Base-by-base conservation (phyloP, 176 grass and related monocot genomes). In the Oryza punctata region DNA sequence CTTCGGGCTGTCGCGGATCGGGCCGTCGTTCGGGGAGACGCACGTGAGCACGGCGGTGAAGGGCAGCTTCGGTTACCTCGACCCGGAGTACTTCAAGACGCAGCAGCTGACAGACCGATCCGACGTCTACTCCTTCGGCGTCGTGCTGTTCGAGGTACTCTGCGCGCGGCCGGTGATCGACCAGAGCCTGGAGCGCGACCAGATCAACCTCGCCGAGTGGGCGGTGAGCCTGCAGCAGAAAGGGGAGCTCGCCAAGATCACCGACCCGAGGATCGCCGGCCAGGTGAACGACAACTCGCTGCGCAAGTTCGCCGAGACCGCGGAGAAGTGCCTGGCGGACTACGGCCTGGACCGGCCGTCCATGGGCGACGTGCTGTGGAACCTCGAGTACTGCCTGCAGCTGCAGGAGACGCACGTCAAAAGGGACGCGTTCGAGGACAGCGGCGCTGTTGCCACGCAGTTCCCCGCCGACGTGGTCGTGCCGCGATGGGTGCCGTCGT, bases 81-180 rank as follows among this genome's bases (percentile, higher is more conserved):
- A 94, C 72, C 91, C 88, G 1, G 91, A 94, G 29, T 94, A 94
- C 65, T 91, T 94, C 82, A 95, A 91, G 67, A 95, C 88, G 68
- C 90, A 89, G 81, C 86, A 92, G 75, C 90, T 95, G 41, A 95
- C 90, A 16, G 87, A 95, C 82, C 85, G 87, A 0, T 95, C 93
- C 1, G 93, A 95, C 86, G 93, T 95, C 3, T 95, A 95, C 82
- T 95, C 93, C 45, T 95, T 95, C 57, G 93, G 93, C 16, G 93
- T 95, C 2, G 81, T 85, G 78, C 87, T 95, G 19, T 79, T 90
- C 40, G 93, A 95, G 82, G 88, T 95, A 44, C 77, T 95, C 28
- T 95, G 88, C 84, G 90, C 93, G 69, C 83, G 93, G 26, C 79
- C 90, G 28, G 93, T 95, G 32, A 92, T 95, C 67, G 88, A 95